phyloP scores from a whole-genome alignment of 345 rosid species.

The Acer negundo region DNA sequence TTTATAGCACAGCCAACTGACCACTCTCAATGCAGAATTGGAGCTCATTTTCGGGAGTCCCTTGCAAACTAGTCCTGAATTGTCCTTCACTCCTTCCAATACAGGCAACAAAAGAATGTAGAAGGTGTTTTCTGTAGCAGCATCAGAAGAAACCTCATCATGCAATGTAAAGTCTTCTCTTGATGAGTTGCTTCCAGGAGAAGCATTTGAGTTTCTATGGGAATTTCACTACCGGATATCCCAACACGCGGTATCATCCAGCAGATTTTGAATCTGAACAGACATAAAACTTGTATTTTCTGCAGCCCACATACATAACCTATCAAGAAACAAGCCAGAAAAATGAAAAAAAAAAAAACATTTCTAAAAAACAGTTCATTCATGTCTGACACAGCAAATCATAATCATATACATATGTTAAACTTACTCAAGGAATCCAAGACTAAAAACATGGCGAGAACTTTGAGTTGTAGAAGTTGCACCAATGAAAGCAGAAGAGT shows the following conservation, averaged over 20 bases:
- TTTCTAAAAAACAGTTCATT: no score
- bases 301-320: constrained; percentile 18
- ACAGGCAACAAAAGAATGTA: constrained; percentile 59
- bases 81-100: constrained; percentile 42
- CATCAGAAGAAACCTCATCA: constrained; percentile 17
- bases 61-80: constrained; percentile 57
- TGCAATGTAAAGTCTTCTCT: constrained; percentile 40
- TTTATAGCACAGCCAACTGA: neutral
- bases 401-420: neutral
- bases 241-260: constrained; percentile 74
- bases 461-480: constrained; percentile 38
- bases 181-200: constrained; percentile 39
- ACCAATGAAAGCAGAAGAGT: constrained; percentile 48
- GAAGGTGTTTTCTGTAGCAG: constrained; percentile 16
- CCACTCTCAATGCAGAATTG: constrained; percentile 64
- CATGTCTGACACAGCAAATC: no score
- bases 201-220: constrained; percentile 62
- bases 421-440: constrained; percentile 60
- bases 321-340: neutral
- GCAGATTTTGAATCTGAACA: constrained; percentile 61
- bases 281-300: constrained; percentile 52
- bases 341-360: no score
- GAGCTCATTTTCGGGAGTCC: constrained; percentile 49
- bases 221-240: constrained; percentile 45
- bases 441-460: constrained; percentile 58